phyloP scores from a whole-genome alignment of 352 stramenopile species.

The Globisporangium paddicum region DNA sequence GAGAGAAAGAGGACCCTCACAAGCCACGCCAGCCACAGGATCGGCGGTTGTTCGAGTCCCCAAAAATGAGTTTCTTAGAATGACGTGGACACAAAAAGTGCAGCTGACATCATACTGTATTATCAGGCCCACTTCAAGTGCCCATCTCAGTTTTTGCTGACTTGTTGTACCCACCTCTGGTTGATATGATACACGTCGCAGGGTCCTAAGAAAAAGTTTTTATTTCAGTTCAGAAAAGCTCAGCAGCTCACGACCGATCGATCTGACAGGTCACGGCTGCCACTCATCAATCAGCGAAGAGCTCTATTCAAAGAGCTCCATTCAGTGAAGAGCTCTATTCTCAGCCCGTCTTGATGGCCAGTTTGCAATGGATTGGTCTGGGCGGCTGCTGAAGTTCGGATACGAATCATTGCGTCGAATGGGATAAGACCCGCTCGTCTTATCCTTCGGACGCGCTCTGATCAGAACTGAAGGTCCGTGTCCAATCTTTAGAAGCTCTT shows the following conservation, averaged over 20 bases:
- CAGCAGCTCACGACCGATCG: not conserved
- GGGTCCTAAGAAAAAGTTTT: not conserved
- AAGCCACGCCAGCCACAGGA: no score
- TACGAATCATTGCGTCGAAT: not conserved
- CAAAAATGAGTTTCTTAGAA: no score
- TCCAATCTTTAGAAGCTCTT: not conserved
- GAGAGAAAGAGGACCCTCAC: no score
- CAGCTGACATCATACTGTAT: no score
- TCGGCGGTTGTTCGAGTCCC: no score
- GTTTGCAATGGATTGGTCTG: no score
- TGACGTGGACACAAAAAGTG: no score
- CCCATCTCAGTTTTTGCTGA: not conserved
- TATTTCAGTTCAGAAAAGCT: constrained; percentile 2
- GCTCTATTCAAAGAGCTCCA: no score
- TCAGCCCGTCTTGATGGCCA: no score
- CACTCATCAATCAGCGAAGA: not conserved
- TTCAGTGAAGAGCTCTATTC: not conserved
- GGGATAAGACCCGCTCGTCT: not conserved
- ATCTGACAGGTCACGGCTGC: not conserved
- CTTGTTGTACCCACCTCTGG: not conserved
- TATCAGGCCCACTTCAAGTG: no score
- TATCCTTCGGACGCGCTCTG: not conserved
- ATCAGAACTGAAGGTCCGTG: not conserved
- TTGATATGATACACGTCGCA: not conserved
- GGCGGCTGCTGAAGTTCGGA: not conserved